Evolutionary conservation across 768 basidiomycete species (phyloP), one percentile per base, ranked within the genome.

Genomic region (Trametes sanguinea): DNA sequence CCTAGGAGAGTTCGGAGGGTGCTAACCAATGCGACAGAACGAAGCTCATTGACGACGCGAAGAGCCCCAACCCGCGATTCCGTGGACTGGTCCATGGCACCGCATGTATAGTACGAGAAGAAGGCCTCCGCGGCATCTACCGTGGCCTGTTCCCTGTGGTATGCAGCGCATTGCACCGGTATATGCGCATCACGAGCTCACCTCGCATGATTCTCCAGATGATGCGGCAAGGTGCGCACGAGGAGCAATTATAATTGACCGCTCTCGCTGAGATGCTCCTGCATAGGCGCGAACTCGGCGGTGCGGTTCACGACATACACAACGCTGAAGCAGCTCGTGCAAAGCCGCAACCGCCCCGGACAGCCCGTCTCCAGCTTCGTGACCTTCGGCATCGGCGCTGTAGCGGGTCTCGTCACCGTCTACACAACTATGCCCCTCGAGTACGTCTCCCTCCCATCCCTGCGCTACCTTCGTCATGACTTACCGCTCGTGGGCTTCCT

Each of bases 301-400:
- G 86, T 98, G 33, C 84, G 96, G 35, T 98, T 98, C 78, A 95
- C 95, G 51, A 94, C 94, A 0, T 98, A 98, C 75, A 85, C 91
- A 2, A 96, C 93, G 0, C 79, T 98, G 61, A 98, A 97, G 76
- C 94, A 97, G 69, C 85, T 94, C 65, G 93, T 94, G 1, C 94
- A 94, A 71, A 89, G 94, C 27, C 88, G 85, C 16, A 82, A 88
- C 1, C 83, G 90, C 37, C 87, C 94, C 0, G 95, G 95, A 3
- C 90, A 94, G 68, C 82, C 85, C 2, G 78, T 98, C 4, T 96
- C 97, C 0, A 87, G 81, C 51, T 85, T 89, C 14, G 87, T 98
- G 66, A 98, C 96, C 0, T 98, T 98, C 72, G 94, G 85, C 0
- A 95, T 98, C 54, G 97, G 97, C 51, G 94, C 89, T 0, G 83